Evolutionary conservation across 352 stramenopile genomes (phyloP).

Genomic region (Phytophthora macrochlamydospora): DNA sequence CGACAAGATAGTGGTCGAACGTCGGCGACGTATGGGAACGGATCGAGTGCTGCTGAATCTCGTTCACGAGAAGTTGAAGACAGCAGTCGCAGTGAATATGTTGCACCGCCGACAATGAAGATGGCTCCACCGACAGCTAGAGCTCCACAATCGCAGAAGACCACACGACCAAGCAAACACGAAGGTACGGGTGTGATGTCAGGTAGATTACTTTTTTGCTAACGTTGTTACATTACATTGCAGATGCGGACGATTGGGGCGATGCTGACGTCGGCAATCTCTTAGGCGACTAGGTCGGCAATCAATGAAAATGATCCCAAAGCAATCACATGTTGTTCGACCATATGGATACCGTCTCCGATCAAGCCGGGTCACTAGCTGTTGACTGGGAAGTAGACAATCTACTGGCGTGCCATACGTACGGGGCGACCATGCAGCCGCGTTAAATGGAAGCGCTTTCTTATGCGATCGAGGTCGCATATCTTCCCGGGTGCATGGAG

Average conservation of each 20-base stretch:
- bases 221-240: constrained; percentile 8
- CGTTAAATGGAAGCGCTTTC: too few relatives aligned
- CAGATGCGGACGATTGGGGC: constrained; percentile 82
- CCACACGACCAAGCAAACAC: constrained; percentile 41
- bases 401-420: too few relatives aligned
- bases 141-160: constrained; percentile 36
- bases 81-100: constrained; percentile 42
- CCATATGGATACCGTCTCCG: too few relatives aligned
- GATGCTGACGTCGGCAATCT: constrained; percentile 82
- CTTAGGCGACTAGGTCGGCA: constrained; percentile 54
- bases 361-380: too few relatives aligned
- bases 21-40: constrained; percentile 29
- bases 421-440: too few relatives aligned
- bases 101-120: constrained; percentile 42
- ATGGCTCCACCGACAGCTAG: constrained; percentile 37
- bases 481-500: too few relatives aligned
- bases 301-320: not conserved
- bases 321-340: too few relatives aligned
- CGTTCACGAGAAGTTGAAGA: constrained; percentile 34
- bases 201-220: not conserved
- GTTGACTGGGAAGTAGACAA: too few relatives aligned
- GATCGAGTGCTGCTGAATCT: constrained; percentile 20
- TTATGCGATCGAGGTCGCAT: too few relatives aligned
- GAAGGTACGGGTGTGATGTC: constrained; percentile 44
- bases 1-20: constrained; percentile 26